These are phyloP conservation scores for Collybia sordida DNA, from an alignment of 768 basidiomycete species.

Conservation along the genomic window DNA sequence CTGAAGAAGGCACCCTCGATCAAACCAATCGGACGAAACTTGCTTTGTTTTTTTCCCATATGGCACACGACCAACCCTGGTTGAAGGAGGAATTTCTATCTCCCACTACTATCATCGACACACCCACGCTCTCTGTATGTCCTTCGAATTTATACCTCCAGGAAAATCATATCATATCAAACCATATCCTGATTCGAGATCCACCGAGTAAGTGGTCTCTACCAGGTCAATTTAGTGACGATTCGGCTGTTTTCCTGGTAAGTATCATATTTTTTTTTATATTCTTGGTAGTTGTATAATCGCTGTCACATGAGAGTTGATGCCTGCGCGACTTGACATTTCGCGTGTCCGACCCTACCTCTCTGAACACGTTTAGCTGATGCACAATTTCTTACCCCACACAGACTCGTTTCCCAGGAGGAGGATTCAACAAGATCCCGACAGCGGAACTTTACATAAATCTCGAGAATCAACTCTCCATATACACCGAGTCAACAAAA, in stretches of 20 bases:
- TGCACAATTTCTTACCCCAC: slow-evolving; percentile 10
- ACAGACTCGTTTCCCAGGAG: slow-evolving; percentile 18
- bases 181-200: slow-evolving; percentile 24
- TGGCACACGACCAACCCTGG: slow-evolving; percentile 7
- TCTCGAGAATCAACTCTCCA: slow-evolving; percentile 5
- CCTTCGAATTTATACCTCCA: slow-evolving; percentile 5
- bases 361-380: slow-evolving; percentile 17
- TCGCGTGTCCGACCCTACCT: neutral
- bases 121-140: slow-evolving; percentile 4
- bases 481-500: slow-evolving; percentile 2
- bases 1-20: neutral
- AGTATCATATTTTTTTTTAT: slow-evolving; percentile 14
- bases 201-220: slow-evolving; percentile 25
- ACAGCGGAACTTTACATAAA: slow-evolving; percentile 15
- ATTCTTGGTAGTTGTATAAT: neutral
- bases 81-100: slow-evolving; percentile 6
- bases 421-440: slow-evolving; percentile 4
- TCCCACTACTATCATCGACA: slow-evolving; percentile 11
- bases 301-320: slow-evolving; percentile 7
- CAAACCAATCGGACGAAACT: slow-evolving; percentile 1
- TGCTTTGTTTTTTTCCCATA: slow-evolving; percentile 1
- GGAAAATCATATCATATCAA: slow-evolving; percentile 4
- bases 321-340: slow-evolving; percentile 4
- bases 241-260: slow-evolving; percentile 25
- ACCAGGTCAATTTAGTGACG: slow-evolving; percentile 14